Conservation (phyloP, 108 stramenopile genomes). For the Skeletonema costatum region DNA sequence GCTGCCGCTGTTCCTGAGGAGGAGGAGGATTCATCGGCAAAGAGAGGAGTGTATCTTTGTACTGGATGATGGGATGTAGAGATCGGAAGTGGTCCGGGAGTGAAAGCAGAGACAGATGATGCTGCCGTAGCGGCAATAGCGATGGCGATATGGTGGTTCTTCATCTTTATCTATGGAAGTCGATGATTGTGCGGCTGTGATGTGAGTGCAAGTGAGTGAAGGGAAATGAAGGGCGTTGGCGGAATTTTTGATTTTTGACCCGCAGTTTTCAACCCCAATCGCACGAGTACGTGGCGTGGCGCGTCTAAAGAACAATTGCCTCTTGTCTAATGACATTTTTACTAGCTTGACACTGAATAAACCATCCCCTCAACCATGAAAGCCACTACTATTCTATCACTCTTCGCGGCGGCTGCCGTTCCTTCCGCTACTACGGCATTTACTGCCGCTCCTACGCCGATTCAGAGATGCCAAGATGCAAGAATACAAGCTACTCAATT, state of each 20-base stretch:
- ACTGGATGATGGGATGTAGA: background rate
- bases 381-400: background rate
- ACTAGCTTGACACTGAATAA: background rate
- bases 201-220: too few relatives aligned
- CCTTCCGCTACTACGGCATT: background rate
- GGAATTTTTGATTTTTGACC: too few relatives aligned
- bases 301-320: too few relatives aligned
- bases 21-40: conserved; percentile 14
- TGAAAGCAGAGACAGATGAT: background rate
- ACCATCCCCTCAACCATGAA: background rate
- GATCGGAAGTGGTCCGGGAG: background rate
- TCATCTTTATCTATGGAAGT: background rate
- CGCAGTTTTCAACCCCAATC: too few relatives aligned
- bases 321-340: too few relatives aligned
- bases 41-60: conserved; percentile 5
- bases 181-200: too few relatives aligned
- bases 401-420: background rate
- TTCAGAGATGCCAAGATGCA: background rate
- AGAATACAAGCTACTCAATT: conserved; percentile 20
- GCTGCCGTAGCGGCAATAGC: conserved; percentile 3
- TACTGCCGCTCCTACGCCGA: background rate
- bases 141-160: background rate
- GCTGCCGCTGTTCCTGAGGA: conserved; percentile 14
- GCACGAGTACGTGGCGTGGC: too few relatives aligned
- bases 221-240: too few relatives aligned